A percentile compares a stretch with the other conserved stretches of the same genome.
Conservation (phyloP, 1,284 basidiomycete species). For the Chalciporus piperatoides region DNA sequence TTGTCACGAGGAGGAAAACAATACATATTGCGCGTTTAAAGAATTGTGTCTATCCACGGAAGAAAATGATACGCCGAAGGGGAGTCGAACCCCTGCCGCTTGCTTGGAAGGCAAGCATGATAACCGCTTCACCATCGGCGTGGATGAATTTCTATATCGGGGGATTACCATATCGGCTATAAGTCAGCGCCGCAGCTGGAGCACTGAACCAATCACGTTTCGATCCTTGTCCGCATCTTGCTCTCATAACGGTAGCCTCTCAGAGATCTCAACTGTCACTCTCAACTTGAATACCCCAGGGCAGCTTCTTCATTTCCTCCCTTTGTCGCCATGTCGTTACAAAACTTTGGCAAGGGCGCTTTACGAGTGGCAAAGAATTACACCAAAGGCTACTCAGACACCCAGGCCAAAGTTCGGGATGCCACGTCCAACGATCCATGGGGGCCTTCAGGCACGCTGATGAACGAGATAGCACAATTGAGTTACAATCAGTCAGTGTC, state of each 20-base stretch:
- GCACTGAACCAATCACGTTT: neutral
- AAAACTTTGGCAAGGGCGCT: constrained; percentile 75
- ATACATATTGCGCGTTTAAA: too few relatives aligned
- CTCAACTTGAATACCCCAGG: constrained; percentile 17
- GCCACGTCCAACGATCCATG: constrained; percentile 99
- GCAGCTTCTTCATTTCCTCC: neutral
- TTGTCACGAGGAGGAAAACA: too few relatives aligned
- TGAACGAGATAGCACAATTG: constrained; percentile 98
- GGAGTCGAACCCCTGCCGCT: constrained; percentile 82
- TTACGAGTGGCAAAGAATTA: constrained; percentile 91
- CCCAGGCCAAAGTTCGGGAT: constrained; percentile 93
- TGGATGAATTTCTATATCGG: constrained; percentile 17
- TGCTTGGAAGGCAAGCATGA: constrained; percentile 86
- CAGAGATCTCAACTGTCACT: constrained; percentile 1
- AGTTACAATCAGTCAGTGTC: constrained; percentile 91
- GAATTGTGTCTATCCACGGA: too few relatives aligned
- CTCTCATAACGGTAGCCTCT: constrained; percentile 8
- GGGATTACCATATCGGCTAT: neutral
- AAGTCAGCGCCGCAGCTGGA: neutral
- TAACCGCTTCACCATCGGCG: constrained; percentile 79
- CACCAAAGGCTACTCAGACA: constrained; percentile 93
- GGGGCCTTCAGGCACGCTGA: constrained; percentile 97
- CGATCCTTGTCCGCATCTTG: neutral
- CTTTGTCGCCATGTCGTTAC: constrained; percentile 39
- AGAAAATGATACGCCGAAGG: constrained; percentile 50